phyloP scores from a whole-genome alignment of 495 filamentous ascomycete species.

The Chaetomium cochliodes region DNA sequence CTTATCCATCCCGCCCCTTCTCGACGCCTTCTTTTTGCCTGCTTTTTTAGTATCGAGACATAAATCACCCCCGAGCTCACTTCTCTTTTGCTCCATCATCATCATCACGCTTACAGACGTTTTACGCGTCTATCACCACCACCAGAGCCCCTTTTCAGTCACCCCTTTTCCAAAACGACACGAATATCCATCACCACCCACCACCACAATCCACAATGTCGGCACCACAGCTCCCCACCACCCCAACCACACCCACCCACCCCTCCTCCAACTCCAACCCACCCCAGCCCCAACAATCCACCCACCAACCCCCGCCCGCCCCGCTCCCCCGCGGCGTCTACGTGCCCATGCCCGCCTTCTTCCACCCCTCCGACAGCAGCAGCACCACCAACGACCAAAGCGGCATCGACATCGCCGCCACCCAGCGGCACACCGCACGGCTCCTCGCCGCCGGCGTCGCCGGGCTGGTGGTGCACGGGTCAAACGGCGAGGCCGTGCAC shows the following conservation, averaged over 20 bases:
- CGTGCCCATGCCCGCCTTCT: slow-evolving; percentile 70
- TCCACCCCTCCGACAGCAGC: slow-evolving; percentile 36
- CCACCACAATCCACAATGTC: not conserved
- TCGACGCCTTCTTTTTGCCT: not conserved
- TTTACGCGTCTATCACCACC: no score
- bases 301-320: not conserved
- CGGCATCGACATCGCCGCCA: slow-evolving; percentile 65
- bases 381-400: slow-evolving; percentile 26
- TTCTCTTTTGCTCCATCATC: no score
- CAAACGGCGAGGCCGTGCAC: slow-evolving; percentile 87
- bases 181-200: no score
- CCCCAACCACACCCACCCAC: slow-evolving; percentile 14
- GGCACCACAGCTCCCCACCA: not conserved
- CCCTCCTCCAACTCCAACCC: not conserved
- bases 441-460: slow-evolving; percentile 68
- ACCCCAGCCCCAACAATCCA: not conserved
- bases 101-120: no score
- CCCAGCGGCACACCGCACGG: slow-evolving; percentile 66
- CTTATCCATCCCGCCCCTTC: not conserved
- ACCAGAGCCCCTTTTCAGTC: no score
- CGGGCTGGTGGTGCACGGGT: slow-evolving; percentile 77
- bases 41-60: not conserved
- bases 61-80: not conserved
- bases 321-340: slow-evolving; percentile 54
- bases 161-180: not conserved